Evolutionary conservation across 805 yeast genomes (phyloP), one percentile per base, ranked within the genome.

Genomic region (Scheffersomyces lignosus): DNA sequence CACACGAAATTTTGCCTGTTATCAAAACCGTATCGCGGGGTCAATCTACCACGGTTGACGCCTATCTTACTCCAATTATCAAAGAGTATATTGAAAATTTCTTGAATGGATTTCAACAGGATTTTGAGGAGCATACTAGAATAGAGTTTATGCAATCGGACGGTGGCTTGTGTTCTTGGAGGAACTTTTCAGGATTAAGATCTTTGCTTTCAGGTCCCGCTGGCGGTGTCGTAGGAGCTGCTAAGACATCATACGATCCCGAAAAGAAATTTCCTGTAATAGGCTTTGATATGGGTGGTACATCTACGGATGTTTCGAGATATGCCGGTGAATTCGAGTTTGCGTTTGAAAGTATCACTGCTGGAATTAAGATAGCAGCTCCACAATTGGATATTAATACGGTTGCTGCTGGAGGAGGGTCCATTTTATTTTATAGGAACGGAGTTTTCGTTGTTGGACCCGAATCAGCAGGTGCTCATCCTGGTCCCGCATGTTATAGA

Each of bases 261-360:
- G 71, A 78, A 42, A 74, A 75, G 37, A 61, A 64, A 9, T 71
- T 74, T 16, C 89, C 95, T 0, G 68, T 84, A 31, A 75, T 87
- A 38, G 95, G 93, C 0, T 84, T 87, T 48, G 96, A 87, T 59
- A 85, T 87, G 90, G 96, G 96, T 33, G 96, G 96, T 33, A 87
- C 96, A 1, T 83, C 91, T 1, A 87, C 95, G 1, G 95, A 87
- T 62, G 90, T 85, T 3, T 80, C 88, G 4, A 70, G 95, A 44
- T 87, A 66, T 52, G 74, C 70, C 36, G 91, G 91, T 2, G 71
- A 75, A 30, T 73, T 79, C 22, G 90, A 84, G 41, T 91, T 84
- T 55, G 85, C 85, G 12, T 85, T 87, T 55, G 95, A 87, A 57
- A 83, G 90, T 3, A 76, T 83, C 2, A 84, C 89, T 9, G 95